A percentile compares a stretch with the other conserved stretches of the same genome.
These are phyloP conservation scores for Lactarius trivialis DNA, from an alignment of 768 basidiomycete species.

Conservation along the genomic window DNA sequence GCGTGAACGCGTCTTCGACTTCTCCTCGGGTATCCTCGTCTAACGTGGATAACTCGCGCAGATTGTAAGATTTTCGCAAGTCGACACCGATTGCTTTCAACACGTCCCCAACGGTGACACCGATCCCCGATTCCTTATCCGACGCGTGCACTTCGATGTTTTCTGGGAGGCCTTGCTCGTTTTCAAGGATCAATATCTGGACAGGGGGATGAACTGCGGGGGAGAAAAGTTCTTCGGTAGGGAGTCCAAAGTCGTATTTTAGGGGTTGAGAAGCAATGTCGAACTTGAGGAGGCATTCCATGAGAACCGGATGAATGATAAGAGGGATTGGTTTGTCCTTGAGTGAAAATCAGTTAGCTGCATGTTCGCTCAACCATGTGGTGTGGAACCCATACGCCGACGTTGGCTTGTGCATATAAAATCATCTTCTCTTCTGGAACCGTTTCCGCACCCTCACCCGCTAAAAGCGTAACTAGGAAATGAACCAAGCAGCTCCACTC, in stretches of 20 bases:
- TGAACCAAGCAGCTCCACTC: neutral
- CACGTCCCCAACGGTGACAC: constrained; percentile 18
- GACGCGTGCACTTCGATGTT: constrained; percentile 13
- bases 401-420: constrained; percentile 6
- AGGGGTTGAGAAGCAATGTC: constrained; percentile 6
- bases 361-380: neutral
- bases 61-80: constrained; percentile 13
- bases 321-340: constrained; percentile 16
- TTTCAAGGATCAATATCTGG: constrained; percentile 1
- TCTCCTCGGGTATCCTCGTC: constrained; percentile 8
- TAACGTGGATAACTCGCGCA: constrained; percentile 11
- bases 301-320: constrained; percentile 11
- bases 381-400: neutral
- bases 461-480: neutral
- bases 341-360: neutral
- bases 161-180: constrained; percentile 16
- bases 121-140: neutral
- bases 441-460: neutral
- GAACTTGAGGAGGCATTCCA: constrained; percentile 15
- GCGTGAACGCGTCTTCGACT: too few relatives aligned
- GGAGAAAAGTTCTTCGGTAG: constrained; percentile 2
- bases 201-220: constrained; percentile 14
- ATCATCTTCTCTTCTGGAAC: constrained; percentile 4
- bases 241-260: constrained; percentile 12
- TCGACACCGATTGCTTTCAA: neutral